These are phyloP conservation scores for Theileria equi DNA, from an alignment of 169 alveolate species.

Conservation along the genomic window DNA sequence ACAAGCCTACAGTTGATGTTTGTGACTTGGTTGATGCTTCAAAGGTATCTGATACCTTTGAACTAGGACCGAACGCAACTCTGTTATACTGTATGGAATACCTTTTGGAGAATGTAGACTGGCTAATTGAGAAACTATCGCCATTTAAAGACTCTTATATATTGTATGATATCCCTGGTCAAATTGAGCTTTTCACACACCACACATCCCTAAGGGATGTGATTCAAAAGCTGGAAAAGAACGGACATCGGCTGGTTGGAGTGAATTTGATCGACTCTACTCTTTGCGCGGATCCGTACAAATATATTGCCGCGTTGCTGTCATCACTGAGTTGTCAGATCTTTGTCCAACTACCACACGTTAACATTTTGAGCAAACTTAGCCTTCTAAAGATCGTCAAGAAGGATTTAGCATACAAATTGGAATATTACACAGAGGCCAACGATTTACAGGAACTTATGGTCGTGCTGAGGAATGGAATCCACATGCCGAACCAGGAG, in stretches of 20 bases:
- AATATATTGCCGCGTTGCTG: constrained; percentile 88
- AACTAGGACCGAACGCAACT: constrained; percentile 94
- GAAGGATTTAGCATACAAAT: constrained; percentile 71
- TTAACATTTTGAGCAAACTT: constrained; percentile 88
- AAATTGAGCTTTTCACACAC: constrained; percentile 93
- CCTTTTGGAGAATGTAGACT: constrained; percentile 85
- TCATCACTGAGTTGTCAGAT: constrained; percentile 91
- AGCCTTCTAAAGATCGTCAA: constrained; percentile 78
- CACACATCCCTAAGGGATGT: constrained; percentile 85
- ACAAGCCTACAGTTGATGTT: constrained; percentile 83
- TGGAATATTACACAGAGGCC: constrained; percentile 47
- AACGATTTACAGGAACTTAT: constrained; percentile 29
- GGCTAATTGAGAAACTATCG: constrained; percentile 79
- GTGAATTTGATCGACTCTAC: constrained; percentile 87
- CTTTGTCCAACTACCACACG: constrained; percentile 91
- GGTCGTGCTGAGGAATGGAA: constrained; percentile 10
- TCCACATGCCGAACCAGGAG: constrained; percentile 11
- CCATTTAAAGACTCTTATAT: constrained; percentile 75
- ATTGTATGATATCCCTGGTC: constrained; percentile 95
- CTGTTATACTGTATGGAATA: constrained; percentile 92
- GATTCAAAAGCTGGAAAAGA: constrained; percentile 69
- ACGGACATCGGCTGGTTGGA: constrained; percentile 69
- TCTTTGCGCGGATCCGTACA: constrained; percentile 84
- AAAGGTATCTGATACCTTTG: constrained; percentile 82
- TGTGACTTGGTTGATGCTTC: constrained; percentile 83